These are phyloP conservation scores for Aspergillus japonicus DNA, from an alignment of 2,329 filamentous ascomycete species.

Conservation along the genomic window DNA sequence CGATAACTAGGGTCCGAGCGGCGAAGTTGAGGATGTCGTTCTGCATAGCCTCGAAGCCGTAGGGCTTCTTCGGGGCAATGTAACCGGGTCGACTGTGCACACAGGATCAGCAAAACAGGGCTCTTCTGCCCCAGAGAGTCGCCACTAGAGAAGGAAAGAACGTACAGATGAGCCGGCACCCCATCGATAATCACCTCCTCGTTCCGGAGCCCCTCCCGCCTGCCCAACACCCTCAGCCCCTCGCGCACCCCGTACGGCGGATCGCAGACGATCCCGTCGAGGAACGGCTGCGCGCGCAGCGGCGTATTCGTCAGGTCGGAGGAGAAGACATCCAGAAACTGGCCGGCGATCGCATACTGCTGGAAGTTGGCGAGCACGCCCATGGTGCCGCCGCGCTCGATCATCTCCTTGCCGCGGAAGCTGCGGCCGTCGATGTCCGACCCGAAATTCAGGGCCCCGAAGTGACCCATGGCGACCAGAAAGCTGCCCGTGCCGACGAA, in stretches of 20 bases:
- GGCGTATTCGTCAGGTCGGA: constrained; percentile 88
- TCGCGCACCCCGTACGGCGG: constrained; percentile 95
- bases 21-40: constrained; percentile 87
- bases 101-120: neutral
- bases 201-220: constrained; percentile 58
- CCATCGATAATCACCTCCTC: constrained; percentile 66
- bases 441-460: constrained; percentile 78
- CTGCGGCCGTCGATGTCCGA: constrained; percentile 92
- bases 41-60: constrained; percentile 87
- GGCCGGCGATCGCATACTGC: constrained; percentile 70
- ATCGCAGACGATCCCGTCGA: constrained; percentile 93
- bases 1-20: constrained; percentile 69
- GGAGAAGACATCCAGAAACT: constrained; percentile 75
- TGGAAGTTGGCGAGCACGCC: constrained; percentile 70
- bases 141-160: constrained; percentile 9
- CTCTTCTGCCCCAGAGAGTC: neutral
- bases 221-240: constrained; percentile 82
- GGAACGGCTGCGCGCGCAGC: constrained; percentile 58
- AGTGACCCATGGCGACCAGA: constrained; percentile 83
- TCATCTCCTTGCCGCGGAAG: constrained; percentile 65
- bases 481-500: constrained; percentile 96
- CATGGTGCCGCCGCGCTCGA: constrained; percentile 46
- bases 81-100: constrained; percentile 60
- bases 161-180: constrained; percentile 66
- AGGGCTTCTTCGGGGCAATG: constrained; percentile 84